phyloP scores from a whole-genome alignment of 2,329 filamentous ascomycete species.

The Endoconidiophora polonica region DNA sequence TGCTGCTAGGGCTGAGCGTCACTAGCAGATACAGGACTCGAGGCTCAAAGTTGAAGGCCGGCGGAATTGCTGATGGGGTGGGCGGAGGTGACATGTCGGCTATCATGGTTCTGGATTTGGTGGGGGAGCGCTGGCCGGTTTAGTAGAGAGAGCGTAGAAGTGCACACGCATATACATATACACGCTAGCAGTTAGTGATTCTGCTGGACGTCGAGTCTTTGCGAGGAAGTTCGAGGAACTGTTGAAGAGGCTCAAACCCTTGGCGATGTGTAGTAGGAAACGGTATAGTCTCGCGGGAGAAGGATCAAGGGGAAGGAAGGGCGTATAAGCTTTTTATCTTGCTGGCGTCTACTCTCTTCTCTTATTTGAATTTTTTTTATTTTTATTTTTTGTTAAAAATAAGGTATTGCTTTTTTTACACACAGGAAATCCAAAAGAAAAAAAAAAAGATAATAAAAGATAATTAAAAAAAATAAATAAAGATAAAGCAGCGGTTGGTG shows the following conservation, averaged over 20 bases:
- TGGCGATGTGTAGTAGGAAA: too few relatives aligned
- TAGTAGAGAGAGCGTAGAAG: background rate
- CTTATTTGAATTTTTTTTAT: too few relatives aligned
- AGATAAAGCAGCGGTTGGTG: background rate
- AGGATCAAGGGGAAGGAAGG: too few relatives aligned
- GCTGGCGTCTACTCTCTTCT: too few relatives aligned
- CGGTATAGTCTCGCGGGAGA: too few relatives aligned
- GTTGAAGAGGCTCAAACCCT: too few relatives aligned
- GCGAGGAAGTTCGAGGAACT: too few relatives aligned
- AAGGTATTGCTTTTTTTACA: background rate
- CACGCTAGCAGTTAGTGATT: too few relatives aligned
- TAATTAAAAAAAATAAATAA: background rate
- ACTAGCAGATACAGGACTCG: conserved; percentile 3
- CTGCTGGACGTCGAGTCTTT: too few relatives aligned
- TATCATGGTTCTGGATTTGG: background rate
- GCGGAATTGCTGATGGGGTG: background rate
- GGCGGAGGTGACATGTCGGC: conserved; percentile 4
- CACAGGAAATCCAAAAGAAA: background rate
- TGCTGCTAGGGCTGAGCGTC: background rate
- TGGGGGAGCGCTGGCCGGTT: background rate
- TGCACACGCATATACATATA: too few relatives aligned
- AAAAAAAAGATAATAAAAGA: background rate
- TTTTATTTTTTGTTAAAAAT: background rate
- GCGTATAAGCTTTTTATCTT: too few relatives aligned
- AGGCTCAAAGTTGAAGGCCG: conserved; percentile 5